A percentile compares a stretch with the other conserved stretches of the same genome.
These are phyloP conservation scores for Psilocybe cubensis DNA, from an alignment of 768 basidiomycete genomes.

Conservation along the genomic window DNA sequence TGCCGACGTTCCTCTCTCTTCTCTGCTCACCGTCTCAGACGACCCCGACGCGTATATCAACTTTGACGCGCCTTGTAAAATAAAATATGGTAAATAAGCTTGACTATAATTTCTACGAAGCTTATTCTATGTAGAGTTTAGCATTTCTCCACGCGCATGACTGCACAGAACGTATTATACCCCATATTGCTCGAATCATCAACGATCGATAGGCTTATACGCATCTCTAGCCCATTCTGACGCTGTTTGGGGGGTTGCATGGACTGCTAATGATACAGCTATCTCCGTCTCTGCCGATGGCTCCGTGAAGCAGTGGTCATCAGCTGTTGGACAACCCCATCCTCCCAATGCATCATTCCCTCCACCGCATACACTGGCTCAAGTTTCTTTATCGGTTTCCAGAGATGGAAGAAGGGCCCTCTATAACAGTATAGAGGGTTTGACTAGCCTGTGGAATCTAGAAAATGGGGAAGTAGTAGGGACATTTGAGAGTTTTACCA, in stretches of 20 bases:
- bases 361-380: conserved; percentile 80
- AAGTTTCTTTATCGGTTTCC: conserved; percentile 78
- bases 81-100: conserved; percentile 34
- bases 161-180: conserved; percentile 71
- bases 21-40: conserved; percentile 24
- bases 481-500: conserved; percentile 73
- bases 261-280: conserved; percentile 67
- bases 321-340: conserved; percentile 64
- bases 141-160: conserved; percentile 75
- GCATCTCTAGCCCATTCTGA: conserved; percentile 70
- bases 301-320: conserved; percentile 72
- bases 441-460: conserved; percentile 77
- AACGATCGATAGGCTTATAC: conserved; percentile 30
- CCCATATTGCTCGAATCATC: conserved; percentile 28
- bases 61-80: conserved; percentile 7
- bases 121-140: conserved; percentile 53
- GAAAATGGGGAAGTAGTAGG: conserved; percentile 61
- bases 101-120: not conserved
- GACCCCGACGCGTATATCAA: conserved; percentile 26
- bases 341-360: conserved; percentile 53
- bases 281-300: conserved; percentile 83
- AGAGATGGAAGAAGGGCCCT: conserved; percentile 67
- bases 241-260: conserved; percentile 77
- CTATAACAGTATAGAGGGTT: conserved; percentile 85
- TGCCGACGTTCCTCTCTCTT: conserved; percentile 31